A percentile compares a stretch with the other conserved stretches of the same genome.
phyloP scores from a whole-genome alignment of 495 filamentous ascomycete genomes.

The Hypomontagnella submonticulosa region DNA sequence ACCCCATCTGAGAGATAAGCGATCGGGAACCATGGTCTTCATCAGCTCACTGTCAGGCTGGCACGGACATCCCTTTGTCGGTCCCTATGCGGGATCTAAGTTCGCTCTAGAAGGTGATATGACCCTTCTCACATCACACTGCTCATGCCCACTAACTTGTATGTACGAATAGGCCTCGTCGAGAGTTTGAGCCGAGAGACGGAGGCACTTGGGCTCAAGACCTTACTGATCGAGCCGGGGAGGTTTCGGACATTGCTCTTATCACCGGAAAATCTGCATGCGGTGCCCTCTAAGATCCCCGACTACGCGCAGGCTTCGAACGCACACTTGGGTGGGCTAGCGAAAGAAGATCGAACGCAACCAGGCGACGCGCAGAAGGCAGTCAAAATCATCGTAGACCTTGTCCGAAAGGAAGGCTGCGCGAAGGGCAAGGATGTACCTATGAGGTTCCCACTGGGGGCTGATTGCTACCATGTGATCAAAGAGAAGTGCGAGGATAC shows the following conservation, averaged over 20 bases:
- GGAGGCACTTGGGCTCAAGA: conserved; percentile 55
- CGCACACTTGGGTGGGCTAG: conserved; percentile 31
- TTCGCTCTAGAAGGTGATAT: conserved; percentile 60
- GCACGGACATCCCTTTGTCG: conserved; percentile 48
- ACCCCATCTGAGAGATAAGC: conserved; percentile 58
- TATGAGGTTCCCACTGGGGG: conserved; percentile 58
- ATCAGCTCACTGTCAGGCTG: conserved; percentile 59
- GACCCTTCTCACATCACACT: background rate
- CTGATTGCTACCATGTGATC: conserved; percentile 54
- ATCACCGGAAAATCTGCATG: conserved; percentile 41
- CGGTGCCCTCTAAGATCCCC: conserved; percentile 30
- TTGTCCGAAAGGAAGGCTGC: conserved; percentile 54
- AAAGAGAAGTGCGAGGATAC: conserved; percentile 50
- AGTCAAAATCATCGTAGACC: conserved; percentile 59
- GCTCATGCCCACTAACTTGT: conserved; percentile 1
- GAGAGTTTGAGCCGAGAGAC: conserved; percentile 61
- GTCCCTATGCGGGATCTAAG: conserved; percentile 63
- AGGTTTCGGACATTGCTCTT: conserved; percentile 61
- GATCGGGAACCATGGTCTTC: conserved; percentile 57
- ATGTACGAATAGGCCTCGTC: conserved; percentile 53
- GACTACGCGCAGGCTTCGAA: conserved; percentile 43
- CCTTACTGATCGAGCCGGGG: conserved; percentile 59
- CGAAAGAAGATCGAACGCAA: conserved; percentile 44
- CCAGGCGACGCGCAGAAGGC: conserved; percentile 63
- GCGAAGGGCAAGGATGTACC: conserved; percentile 54